Conservation (phyloP, 192 early-diverging fungal genomes). For the Rhizoclosmatium sp. region DNA sequence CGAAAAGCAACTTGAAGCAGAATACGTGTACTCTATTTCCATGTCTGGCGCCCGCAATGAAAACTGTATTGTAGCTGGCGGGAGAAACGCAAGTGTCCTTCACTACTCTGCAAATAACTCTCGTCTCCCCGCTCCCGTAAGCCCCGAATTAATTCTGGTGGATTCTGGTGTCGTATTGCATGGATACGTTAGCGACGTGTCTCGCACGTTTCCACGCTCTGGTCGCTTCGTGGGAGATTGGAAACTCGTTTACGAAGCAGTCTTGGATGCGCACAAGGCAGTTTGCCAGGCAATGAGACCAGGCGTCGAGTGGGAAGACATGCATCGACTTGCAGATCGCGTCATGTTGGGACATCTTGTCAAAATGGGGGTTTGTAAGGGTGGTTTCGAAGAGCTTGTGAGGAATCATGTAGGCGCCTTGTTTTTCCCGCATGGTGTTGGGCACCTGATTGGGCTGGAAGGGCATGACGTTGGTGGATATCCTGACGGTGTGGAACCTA, state of each 20-base stretch:
- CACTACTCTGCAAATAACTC: slow-evolving; percentile 75
- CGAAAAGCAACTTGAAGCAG: slow-evolving; percentile 78
- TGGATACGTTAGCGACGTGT: slow-evolving; percentile 88
- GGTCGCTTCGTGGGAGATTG: slow-evolving; percentile 74
- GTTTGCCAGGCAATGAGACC: slow-evolving; percentile 71
- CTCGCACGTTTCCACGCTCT: slow-evolving; percentile 83
- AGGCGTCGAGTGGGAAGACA: slow-evolving; percentile 83
- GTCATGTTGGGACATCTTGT: slow-evolving; percentile 74
- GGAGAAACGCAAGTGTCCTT: slow-evolving; percentile 76
- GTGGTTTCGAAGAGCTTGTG: slow-evolving; percentile 66
- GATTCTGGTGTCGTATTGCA: slow-evolving; percentile 64
- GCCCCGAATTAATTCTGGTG: slow-evolving; percentile 66
- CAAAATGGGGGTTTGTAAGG: slow-evolving; percentile 74
- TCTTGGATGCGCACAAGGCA: slow-evolving; percentile 84
- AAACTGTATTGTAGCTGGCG: slow-evolving; percentile 80
- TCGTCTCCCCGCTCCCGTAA: not conserved
- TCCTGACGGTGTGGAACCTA: slow-evolving; percentile 72
- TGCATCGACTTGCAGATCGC: slow-evolving; percentile 73
- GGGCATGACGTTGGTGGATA: slow-evolving; percentile 75
- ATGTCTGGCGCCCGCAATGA: slow-evolving; percentile 73
- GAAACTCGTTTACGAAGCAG: slow-evolving; percentile 78
- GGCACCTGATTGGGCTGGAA: slow-evolving; percentile 75
- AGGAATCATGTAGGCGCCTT: slow-evolving; percentile 73
- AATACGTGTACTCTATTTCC: slow-evolving; percentile 76
- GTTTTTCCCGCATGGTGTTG: slow-evolving; percentile 92